These are phyloP conservation scores for Hsuehochloa calcarea DNA, from an alignment of 176 grass and related monocot genomes.

Conservation along the genomic window DNA sequence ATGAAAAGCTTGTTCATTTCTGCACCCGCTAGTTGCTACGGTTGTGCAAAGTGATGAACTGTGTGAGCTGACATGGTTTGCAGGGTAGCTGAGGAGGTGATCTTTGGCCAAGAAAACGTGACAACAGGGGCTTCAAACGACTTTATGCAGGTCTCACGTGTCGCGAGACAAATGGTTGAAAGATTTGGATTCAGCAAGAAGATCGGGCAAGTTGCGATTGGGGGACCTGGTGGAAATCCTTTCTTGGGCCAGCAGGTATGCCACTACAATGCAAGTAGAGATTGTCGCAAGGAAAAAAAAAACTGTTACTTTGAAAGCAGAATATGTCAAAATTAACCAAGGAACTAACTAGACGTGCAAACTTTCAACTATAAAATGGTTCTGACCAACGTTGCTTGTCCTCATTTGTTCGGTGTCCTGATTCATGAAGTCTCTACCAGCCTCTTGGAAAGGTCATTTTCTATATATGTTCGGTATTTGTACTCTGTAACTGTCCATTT, in stretches of 20 bases:
- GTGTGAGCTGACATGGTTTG: conserved; percentile 2
- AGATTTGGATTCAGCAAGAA: conserved; percentile 99
- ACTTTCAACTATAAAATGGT: background rate
- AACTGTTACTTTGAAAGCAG: background rate
- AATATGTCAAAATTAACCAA: background rate
- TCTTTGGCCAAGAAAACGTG: conserved; percentile 90
- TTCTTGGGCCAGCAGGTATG: conserved; percentile 98
- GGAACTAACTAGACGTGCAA: conserved; percentile 6
- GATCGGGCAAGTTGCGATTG: conserved; percentile 88
- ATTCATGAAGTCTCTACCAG: background rate
- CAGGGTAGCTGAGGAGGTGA: conserved; percentile 99
- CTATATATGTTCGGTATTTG: background rate
- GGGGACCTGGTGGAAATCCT: conserved; percentile 89
- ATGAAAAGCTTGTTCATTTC: background rate
- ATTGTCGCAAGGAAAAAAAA: background rate
- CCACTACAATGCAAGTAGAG: background rate
- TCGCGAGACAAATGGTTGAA: conserved; percentile 98
- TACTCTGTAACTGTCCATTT: background rate
- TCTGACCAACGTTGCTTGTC: background rate
- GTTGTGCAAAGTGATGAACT: background rate
- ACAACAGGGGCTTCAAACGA: conserved; percentile 96
- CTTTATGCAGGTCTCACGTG: conserved; percentile 95
- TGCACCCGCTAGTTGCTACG: background rate
- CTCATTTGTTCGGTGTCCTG: background rate
- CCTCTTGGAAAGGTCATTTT: background rate